These are phyloP conservation scores for Neonectria faginata DNA, from an alignment of 2,329 filamentous ascomycete genomes.

Conservation along the genomic window DNA sequence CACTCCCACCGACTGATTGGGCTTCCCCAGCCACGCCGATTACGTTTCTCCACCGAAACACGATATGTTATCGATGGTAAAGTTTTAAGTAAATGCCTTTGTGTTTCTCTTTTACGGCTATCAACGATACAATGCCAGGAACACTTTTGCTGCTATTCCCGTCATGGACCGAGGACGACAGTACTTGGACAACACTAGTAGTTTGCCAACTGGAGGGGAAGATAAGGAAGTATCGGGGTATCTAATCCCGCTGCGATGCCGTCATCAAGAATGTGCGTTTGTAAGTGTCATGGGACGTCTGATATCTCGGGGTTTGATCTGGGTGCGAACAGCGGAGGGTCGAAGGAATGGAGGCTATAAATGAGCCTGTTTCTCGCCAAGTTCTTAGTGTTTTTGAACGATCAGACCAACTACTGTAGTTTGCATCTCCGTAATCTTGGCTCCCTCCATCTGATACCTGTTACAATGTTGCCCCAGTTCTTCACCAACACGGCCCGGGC, in stretches of 20 bases:
- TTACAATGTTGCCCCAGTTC: slow-evolving; percentile 6
- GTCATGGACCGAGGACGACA: neutral
- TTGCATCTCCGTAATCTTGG: neutral
- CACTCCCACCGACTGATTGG: slow-evolving; percentile 27
- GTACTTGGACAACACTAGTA: neutral
- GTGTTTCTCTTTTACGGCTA: neutral
- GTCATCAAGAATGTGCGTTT: neutral
- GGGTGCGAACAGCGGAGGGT: neutral
- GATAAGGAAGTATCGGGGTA: slow-evolving; percentile 10
- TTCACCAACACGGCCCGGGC: neutral
- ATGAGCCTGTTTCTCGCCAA: neutral
- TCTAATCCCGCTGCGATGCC: neutral
- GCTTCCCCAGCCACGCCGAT: neutral
- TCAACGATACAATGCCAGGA: neutral
- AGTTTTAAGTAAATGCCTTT: slow-evolving; percentile 2
- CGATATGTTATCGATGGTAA: neutral
- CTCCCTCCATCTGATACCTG: neutral
- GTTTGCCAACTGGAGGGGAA: neutral
- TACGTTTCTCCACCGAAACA: neutral
- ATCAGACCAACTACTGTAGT: neutral
- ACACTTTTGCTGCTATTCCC: neutral
- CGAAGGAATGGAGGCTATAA: neutral
- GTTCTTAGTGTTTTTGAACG: neutral
- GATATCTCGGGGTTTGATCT: slow-evolving; percentile 8
- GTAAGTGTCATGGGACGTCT: neutral